Evolutionary conservation across 805 yeast genomes (phyloP).

Genomic region (Brettanomyces nanus): DNA sequence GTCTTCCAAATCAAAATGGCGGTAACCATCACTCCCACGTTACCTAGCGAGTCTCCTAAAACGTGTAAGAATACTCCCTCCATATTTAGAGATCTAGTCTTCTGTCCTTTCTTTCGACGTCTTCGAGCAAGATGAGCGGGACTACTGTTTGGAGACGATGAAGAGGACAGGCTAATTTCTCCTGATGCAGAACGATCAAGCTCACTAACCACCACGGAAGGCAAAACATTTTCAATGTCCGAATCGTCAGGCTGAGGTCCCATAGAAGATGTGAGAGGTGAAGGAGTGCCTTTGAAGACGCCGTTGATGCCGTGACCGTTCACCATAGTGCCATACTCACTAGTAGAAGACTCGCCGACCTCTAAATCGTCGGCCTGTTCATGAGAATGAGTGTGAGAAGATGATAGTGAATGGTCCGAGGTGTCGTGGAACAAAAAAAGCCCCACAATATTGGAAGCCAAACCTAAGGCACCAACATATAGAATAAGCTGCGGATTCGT

Average conservation of each 20-base stretch:
- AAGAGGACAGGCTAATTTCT: not conserved
- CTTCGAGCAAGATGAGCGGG: not conserved
- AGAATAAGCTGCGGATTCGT: conserved; percentile 77
- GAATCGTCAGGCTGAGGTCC: conserved; percentile 12
- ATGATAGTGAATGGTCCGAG: conserved; percentile 47
- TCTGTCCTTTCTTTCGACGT: not conserved
- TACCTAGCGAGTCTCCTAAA: conserved; percentile 92
- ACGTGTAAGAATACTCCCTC: conserved; percentile 95
- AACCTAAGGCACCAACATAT: conserved; percentile 76
- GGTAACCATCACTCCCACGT: conserved; percentile 83
- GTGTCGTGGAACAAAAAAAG: conserved; percentile 64
- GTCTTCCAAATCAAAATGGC: conserved; percentile 94
- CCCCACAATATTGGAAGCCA: conserved; percentile 76
- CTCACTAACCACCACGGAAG: conserved; percentile 20
- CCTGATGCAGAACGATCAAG: conserved; percentile 5
- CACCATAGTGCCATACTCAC: conserved; percentile 4
- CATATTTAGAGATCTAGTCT: conserved; percentile 76
- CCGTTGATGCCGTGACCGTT: not conserved
- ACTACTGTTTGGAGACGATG: not conserved
- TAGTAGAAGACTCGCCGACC: conserved; percentile 4
- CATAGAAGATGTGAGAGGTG: not conserved
- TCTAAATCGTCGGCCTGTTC: conserved; percentile 20
- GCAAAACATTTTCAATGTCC: conserved; percentile 21
- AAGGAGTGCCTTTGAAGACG: not conserved
- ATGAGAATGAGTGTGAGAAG: conserved; percentile 31